These are phyloP conservation scores for Microsporum audouinii DNA, from an alignment of 2,329 filamentous ascomycete species.

Conservation along the genomic window DNA sequence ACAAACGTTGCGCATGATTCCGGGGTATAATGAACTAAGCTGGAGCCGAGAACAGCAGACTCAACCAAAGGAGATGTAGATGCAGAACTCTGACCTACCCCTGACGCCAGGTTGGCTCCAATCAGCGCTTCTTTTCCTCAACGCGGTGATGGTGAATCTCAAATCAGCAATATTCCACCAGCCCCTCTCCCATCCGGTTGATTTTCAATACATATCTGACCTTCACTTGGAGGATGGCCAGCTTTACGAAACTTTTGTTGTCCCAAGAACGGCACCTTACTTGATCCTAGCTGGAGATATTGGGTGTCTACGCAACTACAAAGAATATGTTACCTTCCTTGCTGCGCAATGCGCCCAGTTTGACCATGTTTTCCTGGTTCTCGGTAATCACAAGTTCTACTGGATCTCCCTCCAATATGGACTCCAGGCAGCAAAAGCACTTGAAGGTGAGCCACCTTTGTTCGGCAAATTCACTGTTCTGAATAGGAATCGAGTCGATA, in stretches of 20 bases:
- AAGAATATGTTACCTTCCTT: slow-evolving; percentile 19
- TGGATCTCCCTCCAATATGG: slow-evolving; percentile 22
- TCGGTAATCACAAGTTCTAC: slow-evolving; percentile 23
- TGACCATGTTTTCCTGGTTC: slow-evolving; percentile 14
- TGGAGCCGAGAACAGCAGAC: slow-evolving; percentile 8
- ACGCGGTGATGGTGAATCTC: not conserved
- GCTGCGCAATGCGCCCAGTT: slow-evolving; percentile 18
- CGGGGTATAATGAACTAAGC: slow-evolving; percentile 11
- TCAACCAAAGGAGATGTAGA: not conserved
- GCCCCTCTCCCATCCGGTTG: not conserved
- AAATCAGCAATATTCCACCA: slow-evolving; percentile 5
- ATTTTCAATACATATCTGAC: slow-evolving; percentile 19
- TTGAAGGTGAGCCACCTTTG: slow-evolving; percentile 14
- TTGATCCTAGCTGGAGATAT: slow-evolving; percentile 25
- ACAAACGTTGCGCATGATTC: slow-evolving; percentile 8
- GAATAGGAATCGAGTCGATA: slow-evolving; percentile 11
- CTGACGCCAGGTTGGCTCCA: not conserved
- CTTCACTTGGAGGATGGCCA: slow-evolving; percentile 17
- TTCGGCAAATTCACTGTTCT: slow-evolving; percentile 14
- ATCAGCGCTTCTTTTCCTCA: slow-evolving; percentile 1
- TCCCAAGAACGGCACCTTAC: slow-evolving; percentile 16
- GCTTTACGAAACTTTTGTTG: slow-evolving; percentile 17
- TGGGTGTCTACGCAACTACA: slow-evolving; percentile 16
- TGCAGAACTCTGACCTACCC: not conserved
- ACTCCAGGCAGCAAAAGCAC: slow-evolving; percentile 8